Evolutionary conservation across 805 yeast genomes (phyloP).

Genomic region (Metschnikowia aberdeeniae): DNA sequence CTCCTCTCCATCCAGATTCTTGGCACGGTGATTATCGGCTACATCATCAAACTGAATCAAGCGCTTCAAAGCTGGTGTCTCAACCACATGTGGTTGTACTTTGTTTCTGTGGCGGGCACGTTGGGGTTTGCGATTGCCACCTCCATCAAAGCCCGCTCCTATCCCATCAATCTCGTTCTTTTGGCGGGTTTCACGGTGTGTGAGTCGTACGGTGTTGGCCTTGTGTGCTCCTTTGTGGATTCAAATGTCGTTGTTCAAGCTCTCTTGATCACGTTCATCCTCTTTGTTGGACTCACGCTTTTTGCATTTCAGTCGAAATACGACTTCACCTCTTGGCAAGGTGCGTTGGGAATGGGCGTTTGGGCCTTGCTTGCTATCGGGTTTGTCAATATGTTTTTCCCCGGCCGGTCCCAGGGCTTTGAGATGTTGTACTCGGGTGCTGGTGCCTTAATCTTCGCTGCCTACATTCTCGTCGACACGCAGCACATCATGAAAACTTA

Average conservation of each 20-base stretch:
- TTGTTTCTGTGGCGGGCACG: slow-evolving; percentile 54
- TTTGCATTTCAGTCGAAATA: slow-evolving; percentile 77
- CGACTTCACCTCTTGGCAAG: slow-evolving; percentile 68
- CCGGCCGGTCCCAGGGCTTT: slow-evolving; percentile 46
- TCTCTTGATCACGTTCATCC: slow-evolving; percentile 57
- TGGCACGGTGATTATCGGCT: slow-evolving; percentile 56
- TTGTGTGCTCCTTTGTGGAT: slow-evolving; percentile 60
- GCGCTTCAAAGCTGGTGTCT: slow-evolving; percentile 52
- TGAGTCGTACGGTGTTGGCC: slow-evolving; percentile 71
- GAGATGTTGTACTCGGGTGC: slow-evolving; percentile 66
- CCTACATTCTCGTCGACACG: slow-evolving; percentile 75
- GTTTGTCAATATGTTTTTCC: slow-evolving; percentile 63
- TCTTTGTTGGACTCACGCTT: slow-evolving; percentile 71
- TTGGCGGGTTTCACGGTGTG: slow-evolving; percentile 65
- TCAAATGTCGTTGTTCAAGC: slow-evolving; percentile 67
- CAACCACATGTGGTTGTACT: slow-evolving; percentile 54
- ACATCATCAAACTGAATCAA: slow-evolving; percentile 42
- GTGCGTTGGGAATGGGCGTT: slow-evolving; percentile 49
- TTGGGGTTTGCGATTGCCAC: slow-evolving; percentile 65
- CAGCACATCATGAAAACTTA: slow-evolving; percentile 70
- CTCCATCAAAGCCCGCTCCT: slow-evolving; percentile 56
- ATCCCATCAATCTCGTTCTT: slow-evolving; percentile 62
- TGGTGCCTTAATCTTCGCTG: slow-evolving; percentile 71
- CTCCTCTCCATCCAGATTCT: slow-evolving; percentile 62
- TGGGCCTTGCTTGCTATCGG: slow-evolving; percentile 73